Evolutionary conservation across 2,329 filamentous ascomycete genomes (phyloP).

Genomic region (Hymenoscyphus fraxineus): DNA sequence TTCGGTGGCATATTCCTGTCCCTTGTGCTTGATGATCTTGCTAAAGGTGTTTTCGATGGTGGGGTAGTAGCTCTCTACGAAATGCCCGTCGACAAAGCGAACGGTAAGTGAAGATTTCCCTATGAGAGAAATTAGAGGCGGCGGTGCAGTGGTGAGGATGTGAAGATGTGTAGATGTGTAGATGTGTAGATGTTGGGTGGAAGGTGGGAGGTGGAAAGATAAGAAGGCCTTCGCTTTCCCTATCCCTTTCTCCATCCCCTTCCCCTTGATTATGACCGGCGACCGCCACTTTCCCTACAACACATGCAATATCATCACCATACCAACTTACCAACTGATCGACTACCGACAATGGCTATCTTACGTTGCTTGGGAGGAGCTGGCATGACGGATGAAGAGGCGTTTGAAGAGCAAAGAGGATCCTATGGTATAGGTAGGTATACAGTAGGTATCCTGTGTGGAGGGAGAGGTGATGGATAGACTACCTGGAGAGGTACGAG

Average conservation of each 20-base stretch:
- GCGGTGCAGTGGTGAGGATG: not conserved
- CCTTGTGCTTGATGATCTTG: constrained; percentile 89
- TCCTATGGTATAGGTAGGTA: not conserved
- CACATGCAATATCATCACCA: constrained; percentile 17
- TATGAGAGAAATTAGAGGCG: constrained; percentile 38
- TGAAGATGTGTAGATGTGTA: too few species aligned
- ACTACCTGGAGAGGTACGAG: too few species aligned
- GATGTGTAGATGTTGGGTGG: not conserved
- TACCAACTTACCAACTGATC: constrained; percentile 71
- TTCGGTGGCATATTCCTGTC: constrained; percentile 90
- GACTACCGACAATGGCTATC: constrained; percentile 91
- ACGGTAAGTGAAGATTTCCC: constrained; percentile 97
- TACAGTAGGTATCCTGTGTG: not conserved
- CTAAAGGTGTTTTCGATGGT: constrained; percentile 99
- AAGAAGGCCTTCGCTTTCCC: too few species aligned
- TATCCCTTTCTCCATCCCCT: not conserved
- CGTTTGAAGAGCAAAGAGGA: not conserved
- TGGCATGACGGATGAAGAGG: constrained; percentile 21
- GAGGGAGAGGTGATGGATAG: not conserved
- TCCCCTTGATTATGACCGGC: not conserved
- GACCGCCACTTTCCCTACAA: not conserved
- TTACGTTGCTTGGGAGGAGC: constrained; percentile 73
- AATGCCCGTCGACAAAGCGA: constrained; percentile 94
- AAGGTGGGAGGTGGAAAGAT: not conserved
- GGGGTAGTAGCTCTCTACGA: constrained; percentile 98